phyloP scores from a whole-genome alignment of 805 yeast genomes.

The Kodamaea sagamina region DNA sequence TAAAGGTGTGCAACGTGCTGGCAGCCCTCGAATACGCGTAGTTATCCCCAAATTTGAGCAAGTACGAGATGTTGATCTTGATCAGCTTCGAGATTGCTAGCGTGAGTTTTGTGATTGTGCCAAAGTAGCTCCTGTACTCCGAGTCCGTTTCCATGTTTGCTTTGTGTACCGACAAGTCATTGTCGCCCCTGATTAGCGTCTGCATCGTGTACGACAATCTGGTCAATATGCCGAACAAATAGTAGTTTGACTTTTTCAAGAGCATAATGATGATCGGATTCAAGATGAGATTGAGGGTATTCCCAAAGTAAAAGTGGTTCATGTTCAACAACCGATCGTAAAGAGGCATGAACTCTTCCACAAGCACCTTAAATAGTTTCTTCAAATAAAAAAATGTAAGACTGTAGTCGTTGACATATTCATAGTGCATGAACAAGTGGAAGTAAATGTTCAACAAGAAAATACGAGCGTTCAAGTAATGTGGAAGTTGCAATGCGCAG shows the following conservation, averaged over 20 bases:
- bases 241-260: conserved; percentile 8
- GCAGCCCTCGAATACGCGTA: conserved; percentile 8
- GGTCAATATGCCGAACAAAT: conserved; percentile 11
- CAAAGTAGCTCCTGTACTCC: conserved; percentile 9
- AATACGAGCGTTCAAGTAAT: conserved; percentile 18
- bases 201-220: conserved; percentile 12
- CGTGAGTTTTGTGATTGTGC: conserved; percentile 4
- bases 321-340: conserved; percentile 38
- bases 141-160: conserved; percentile 11
- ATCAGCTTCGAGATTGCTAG: conserved; percentile 7
- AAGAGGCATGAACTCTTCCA: conserved; percentile 37
- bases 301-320: conserved; percentile 39
- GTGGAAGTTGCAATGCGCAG: conserved; percentile 5
- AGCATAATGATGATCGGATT: conserved; percentile 36
- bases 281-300: conserved; percentile 39
- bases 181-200: conserved; percentile 11
- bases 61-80: conserved; percentile 5
- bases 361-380: conserved; percentile 16
- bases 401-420: conserved; percentile 15
- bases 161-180: conserved; percentile 11
- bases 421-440: conserved; percentile 23
- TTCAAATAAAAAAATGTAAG: conserved; percentile 21
- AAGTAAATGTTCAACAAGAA: conserved; percentile 17
- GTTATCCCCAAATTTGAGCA: conserved; percentile 9
- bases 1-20: conserved; percentile 2